Percentiles rank a stretch among this genome's conserved stretches.
Evolutionary conservation across 352 stramenopile species (phyloP).

Genomic region (Peronospora destructor): DNA sequence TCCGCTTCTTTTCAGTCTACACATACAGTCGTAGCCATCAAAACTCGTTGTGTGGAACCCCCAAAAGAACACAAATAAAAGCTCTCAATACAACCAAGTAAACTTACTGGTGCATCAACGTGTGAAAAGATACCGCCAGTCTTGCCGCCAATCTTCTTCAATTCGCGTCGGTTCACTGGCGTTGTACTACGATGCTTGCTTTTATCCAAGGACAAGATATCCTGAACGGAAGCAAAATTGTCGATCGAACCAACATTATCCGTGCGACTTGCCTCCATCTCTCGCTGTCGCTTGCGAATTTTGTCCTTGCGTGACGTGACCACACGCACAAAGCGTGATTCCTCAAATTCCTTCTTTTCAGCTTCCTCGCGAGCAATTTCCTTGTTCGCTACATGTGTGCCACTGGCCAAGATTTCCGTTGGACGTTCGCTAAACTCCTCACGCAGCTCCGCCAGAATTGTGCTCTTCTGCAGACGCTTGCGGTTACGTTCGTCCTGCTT

Average conservation of each 20-base stretch:
- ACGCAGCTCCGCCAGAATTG: conserved; percentile 74
- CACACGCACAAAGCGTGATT: conserved; percentile 79
- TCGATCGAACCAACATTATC: conserved; percentile 80
- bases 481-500: conserved; percentile 75
- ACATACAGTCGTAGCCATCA: not conserved
- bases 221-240: conserved; percentile 78
- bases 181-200: conserved; percentile 59
- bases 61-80: not conserved
- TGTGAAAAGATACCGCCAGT: conserved; percentile 82
- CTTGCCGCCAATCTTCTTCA: conserved; percentile 61
- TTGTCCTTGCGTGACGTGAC: conserved; percentile 86
- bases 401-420: conserved; percentile 56
- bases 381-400: conserved; percentile 67
- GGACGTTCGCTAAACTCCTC: conserved; percentile 83
- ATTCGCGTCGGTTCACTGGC: conserved; percentile 29
- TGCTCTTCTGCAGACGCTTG: conserved; percentile 80
- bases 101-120: conserved; percentile 51
- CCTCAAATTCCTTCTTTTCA: conserved; percentile 82
- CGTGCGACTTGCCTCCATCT: conserved; percentile 63
- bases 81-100: not conserved
- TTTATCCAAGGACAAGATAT: conserved; percentile 70
- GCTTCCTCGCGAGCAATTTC: conserved; percentile 72
- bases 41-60: conserved; percentile 4
- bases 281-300: conserved; percentile 79
- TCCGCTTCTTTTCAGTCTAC: conserved; percentile 64